Evolutionary conservation across 148 eudicot species (phyloP).

Genomic region (Diospyros lotus): DNA sequence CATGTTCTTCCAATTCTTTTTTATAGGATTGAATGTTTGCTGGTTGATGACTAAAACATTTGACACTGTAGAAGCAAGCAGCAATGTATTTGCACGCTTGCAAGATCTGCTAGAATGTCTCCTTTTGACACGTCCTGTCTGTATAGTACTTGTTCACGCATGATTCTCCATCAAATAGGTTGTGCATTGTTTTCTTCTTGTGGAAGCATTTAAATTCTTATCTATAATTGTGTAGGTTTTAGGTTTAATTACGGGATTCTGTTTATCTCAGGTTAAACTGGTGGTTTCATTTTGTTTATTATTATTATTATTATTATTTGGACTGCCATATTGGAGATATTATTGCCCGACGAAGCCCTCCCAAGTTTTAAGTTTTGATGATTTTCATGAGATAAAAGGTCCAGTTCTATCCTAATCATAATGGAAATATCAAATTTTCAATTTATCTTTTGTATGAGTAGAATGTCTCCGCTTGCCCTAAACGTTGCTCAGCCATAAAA

Average conservation of each 20-base stretch:
- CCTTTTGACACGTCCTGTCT: conserved; percentile 12
- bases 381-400: background rate
- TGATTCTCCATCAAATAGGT: conserved; percentile 8
- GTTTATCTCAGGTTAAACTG: background rate
- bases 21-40: conserved; percentile 5
- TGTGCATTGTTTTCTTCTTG: background rate
- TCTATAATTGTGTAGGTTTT: background rate
- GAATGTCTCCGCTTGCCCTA: too few species aligned
- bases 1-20: conserved; percentile 23
- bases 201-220: background rate
- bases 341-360: too few species aligned
- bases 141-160: conserved; percentile 34
- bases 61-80: conserved; percentile 22
- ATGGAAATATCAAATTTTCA: too few species aligned
- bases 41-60: conserved; percentile 12
- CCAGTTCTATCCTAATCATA: background rate
- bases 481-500: too few species aligned
- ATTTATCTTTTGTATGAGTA: too few species aligned
- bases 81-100: conserved; percentile 17
- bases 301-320: too few species aligned
- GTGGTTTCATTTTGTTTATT: background rate
- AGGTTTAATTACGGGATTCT: background rate
- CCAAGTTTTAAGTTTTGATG: too few species aligned
- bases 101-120: conserved; percentile 18
- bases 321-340: too few species aligned